Evolutionary conservation across 208 protist genomes (phyloP).

Genomic region (Leishmania lainsoni): DNA sequence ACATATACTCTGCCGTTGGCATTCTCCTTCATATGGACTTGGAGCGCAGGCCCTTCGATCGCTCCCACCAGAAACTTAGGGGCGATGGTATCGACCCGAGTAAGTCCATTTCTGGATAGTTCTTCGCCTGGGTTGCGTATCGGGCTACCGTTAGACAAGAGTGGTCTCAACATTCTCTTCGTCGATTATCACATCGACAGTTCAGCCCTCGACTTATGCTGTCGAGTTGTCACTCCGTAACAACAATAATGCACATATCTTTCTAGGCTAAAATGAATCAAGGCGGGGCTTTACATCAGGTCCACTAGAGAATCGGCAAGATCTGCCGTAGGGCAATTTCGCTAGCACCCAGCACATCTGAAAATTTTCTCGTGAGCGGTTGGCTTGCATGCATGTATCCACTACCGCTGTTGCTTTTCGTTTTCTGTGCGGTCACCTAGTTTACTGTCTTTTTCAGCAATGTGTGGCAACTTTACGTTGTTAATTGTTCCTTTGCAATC

Average conservation of each 20-base stretch:
- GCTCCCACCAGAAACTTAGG: not conserved
- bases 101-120: not conserved
- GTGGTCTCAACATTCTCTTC: conserved; percentile 14
- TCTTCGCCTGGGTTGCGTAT: not conserved
- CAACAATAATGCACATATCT: not conserved
- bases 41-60: not conserved
- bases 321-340: not conserved
- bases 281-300: conserved; percentile 14
- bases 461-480: not conserved
- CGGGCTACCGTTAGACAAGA: conserved; percentile 3
- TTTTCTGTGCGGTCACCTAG: not conserved
- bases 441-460: not conserved
- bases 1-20: not conserved
- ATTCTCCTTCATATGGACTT: not conserved
- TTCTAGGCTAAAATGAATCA: conserved; percentile 16
- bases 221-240: conserved; percentile 13
- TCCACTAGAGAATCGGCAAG: conserved; percentile 3
- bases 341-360: not conserved
- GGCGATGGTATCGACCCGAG: too few relatives aligned
- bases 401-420: not conserved
- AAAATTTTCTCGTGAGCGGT: not conserved
- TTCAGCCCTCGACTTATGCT: conserved; percentile 12
- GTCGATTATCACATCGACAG: conserved; percentile 28
- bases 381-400: not conserved
- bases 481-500: not conserved